Evolutionary conservation across 176 grass and related monocot genomes (phyloP).

Genomic region (Tuctoria greenei): DNA sequence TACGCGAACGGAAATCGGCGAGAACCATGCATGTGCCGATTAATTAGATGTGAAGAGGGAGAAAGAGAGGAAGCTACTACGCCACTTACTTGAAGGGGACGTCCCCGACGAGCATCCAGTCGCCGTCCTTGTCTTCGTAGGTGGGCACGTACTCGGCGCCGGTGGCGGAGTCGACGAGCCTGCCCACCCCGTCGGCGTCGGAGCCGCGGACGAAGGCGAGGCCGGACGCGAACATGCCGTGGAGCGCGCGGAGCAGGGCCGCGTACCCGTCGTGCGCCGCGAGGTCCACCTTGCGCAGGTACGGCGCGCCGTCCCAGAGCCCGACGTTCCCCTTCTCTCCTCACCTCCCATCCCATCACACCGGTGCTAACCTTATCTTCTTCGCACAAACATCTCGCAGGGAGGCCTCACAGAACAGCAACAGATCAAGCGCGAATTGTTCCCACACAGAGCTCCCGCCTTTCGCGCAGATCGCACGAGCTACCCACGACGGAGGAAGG

Average conservation of each 20-base stretch:
- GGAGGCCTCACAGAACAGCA: not conserved
- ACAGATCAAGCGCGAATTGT: not conserved
- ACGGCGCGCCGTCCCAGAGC: conserved; percentile 67
- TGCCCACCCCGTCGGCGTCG: conserved; percentile 28
- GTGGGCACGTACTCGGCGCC: conserved; percentile 75
- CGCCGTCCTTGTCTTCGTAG: conserved; percentile 89
- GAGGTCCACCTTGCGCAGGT: conserved; percentile 95
- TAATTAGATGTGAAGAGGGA: not conserved
- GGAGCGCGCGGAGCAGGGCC: conserved; percentile 16
- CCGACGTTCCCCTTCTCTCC: not conserved
- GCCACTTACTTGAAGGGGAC: conserved; percentile 87
- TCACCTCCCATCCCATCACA: not conserved
- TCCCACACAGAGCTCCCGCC: conserved; percentile 9
- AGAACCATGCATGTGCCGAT: not conserved
- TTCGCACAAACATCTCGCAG: not conserved
- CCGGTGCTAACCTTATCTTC: not conserved
- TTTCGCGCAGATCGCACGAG: conserved; percentile 26
- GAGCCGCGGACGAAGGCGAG: conserved; percentile 1
- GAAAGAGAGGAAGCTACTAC: not conserved
- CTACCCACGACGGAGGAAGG: not conserved
- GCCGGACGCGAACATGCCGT: conserved; percentile 30
- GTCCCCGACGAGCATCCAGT: conserved; percentile 95
- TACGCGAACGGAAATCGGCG: not conserved
- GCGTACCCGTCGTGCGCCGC: conserved; percentile 31
- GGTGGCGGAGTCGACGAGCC: conserved; percentile 63